Base-by-base conservation (phyloP, 2,329 filamentous ascomycete genomes). In the Gremmenia infestans region DNA sequence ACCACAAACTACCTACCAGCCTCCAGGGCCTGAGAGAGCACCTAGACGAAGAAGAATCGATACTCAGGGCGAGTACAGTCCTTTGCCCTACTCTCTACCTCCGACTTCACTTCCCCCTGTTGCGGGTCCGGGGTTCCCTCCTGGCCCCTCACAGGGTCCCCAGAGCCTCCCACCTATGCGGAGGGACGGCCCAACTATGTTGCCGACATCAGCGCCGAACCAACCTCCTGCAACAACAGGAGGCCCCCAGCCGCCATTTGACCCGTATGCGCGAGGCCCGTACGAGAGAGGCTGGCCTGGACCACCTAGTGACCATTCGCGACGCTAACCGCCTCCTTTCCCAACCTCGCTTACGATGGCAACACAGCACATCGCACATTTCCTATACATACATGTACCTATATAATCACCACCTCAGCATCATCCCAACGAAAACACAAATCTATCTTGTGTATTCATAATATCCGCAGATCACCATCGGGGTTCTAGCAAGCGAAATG, bases 31-130 rank as follows among this genome's bases (percentile, higher is more conserved):
- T 28, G 68, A 70, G 45, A 60, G 67, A 53, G 60, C 67, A 17
- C 54, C 68, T 2, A 63, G 68, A 52, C 61, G 68, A 40, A 59
- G 67, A 53, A 65, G 68, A 53, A 68, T 66, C 1, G 64, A 68
- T 53, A 54, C 62, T 2, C 64, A 63, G 32, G 67, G 68, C 7
- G 66, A 69, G 3, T 70, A 65, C 39, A 58, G 61, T 9, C 61
- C 53, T 32, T 48, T 63, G 6, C 51, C 67, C n/a, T 69, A 65
- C 49, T 48, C 58, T 7, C 59, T 62, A n/a, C 63, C 67, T 47
- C 64, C 67, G 49, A 55, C 64, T 37, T 65, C 68, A 19, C 66
- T 66, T 22, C 67, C 67, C 11, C 42, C 42, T 2, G 65, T 65
- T 23, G 65, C 63, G 36, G 50, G 53, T 15, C 36, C 60, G 40